Base-by-base conservation (phyloP, 106 monocot genomes). In the Allium cepa region DNA sequence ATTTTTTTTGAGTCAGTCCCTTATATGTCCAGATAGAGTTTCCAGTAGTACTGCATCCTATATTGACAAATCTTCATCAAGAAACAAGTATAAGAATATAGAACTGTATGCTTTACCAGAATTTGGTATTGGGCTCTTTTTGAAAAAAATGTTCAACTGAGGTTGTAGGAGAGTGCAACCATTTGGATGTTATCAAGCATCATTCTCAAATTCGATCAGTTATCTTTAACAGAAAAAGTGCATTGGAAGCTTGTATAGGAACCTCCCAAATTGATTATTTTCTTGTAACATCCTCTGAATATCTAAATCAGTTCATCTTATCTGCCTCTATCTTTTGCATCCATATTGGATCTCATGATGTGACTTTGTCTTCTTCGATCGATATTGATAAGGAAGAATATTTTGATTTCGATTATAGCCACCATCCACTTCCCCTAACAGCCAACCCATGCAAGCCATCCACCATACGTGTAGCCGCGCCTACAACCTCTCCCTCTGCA, bases 141-240 rank as follows among this genome's bases (percentile, higher is more conserved):
- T 87, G 67, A 60, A 71, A 61, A 87, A 75, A 56, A n/a, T 80
- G 76, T 56, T 68, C 47, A n/a, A 13, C 87, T 46, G 71, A 82
- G 52, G 47, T 90, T 73, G 74, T 71, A 8, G 67, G 73, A 49
- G 69, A 70, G 59, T 75, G 60, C 60, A 61, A 57, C 26, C 48
- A 60, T 74, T 26, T 61, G 56, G 72, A 80, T 28, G 11, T 82
- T 16, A 59, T 70, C 9, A 46, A 80, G 26, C 70, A 81, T 57
- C 55, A 87, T 2, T 76, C 73, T 63, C 76, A 78, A 59, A 56
- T 90, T 63, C 71, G 85, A 59, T 76, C 84, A 60, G 57, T 75
- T 50, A 53, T 90, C 11, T 78, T 79, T 17, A 65, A 65, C 11
- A 27, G 64, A 69, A 73, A 84, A 56, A 66, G 9, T 69, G n/a